phyloP scores from a whole-genome alignment of 805 yeast genomes.

The Cyberlindnera bimundalis region DNA sequence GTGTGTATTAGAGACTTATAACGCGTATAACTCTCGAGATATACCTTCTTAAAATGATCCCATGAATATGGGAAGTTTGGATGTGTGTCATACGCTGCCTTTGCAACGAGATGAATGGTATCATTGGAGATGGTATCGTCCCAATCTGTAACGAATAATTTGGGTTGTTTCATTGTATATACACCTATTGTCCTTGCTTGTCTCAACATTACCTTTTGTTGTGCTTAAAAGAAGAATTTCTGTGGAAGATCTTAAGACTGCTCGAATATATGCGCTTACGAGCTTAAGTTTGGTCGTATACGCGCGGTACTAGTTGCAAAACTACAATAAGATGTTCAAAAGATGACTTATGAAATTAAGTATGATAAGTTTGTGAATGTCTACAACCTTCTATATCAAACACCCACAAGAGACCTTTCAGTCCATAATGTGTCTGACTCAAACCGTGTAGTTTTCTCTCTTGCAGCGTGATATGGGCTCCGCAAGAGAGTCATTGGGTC shows the following conservation, averaged over 20 bases:
- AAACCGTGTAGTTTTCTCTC: conserved; percentile 31
- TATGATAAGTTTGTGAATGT: conserved; percentile 15
- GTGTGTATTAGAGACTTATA: conserved; percentile 32
- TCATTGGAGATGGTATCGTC: conserved; percentile 65
- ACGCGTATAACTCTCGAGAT: conserved; percentile 34
- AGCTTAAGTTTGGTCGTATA: too few relatives aligned
- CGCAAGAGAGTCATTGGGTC: conserved; percentile 6
- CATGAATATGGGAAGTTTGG: conserved; percentile 39
- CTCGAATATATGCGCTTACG: neutral
- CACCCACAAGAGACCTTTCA: conserved; percentile 24
- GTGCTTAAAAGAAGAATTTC: too few relatives aligned
- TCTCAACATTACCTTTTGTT: too few relatives aligned
- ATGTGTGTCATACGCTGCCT: conserved; percentile 40
- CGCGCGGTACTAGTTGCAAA: too few relatives aligned
- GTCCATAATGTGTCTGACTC: conserved; percentile 28
- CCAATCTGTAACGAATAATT: conserved; percentile 51
- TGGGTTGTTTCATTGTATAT: neutral
- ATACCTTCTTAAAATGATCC: conserved; percentile 41
- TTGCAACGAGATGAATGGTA: conserved; percentile 50
- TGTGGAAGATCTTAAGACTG: too few relatives aligned
- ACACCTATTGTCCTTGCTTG: too few relatives aligned
- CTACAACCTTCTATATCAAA: conserved; percentile 32
- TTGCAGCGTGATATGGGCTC: conserved; percentile 18
- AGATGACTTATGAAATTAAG: neutral
- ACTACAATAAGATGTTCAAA: neutral